Evolutionary conservation across 1,284 basidiomycete species (phyloP), one percentile per base, ranked within the genome.

Genomic region (Cutaneotrichosporon sp.): DNA sequence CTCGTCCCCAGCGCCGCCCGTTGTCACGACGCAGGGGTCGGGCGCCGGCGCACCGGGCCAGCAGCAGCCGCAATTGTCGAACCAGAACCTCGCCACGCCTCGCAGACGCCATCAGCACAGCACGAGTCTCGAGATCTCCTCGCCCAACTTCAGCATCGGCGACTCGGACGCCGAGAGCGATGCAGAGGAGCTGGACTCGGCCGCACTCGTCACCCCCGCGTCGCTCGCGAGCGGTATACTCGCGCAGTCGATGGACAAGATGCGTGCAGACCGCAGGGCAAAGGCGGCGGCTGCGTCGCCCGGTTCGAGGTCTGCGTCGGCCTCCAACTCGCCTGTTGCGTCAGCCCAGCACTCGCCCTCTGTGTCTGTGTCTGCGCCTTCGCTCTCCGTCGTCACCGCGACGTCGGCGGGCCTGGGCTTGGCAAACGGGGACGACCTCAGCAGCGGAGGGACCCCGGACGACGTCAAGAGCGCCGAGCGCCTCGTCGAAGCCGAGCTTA

Each of bases 141-240:
- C 81, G 17, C 75, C 79, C 7, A 77, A 76, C 33, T 84, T 87
- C 63, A 76, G 80, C 63, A 82, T 87, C 44, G 74, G 78, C 16
- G 82, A 81, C 61, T 79, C 77, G 20, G 79, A 80, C 55, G 78
- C 80, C 14, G 86, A 86, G 60, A 81, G 79, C n/a, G 83, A 82
- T 54, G 77, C 80, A 17, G 80, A 79, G 52, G 77, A 79, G 61
- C 61, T 70, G 24, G 63, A 72, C 31, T 20, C 37, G 3, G 27
- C 46, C 3, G 19, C 25, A 3, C 37, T 49, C 37, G 44, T 46
- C 16, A 26, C 46, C 3, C 46, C n/a, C n/a, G n/a, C 46, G 14
- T 24, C 17, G 6, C 24, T 41, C 7, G 16, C 42, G 42, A n/a
- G 42, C 27, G 42, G 42, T 2, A 44, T 44, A 5, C 42, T 44